Conservation (phyloP, 257 asterid species). For the Solanum phureja region DNA sequence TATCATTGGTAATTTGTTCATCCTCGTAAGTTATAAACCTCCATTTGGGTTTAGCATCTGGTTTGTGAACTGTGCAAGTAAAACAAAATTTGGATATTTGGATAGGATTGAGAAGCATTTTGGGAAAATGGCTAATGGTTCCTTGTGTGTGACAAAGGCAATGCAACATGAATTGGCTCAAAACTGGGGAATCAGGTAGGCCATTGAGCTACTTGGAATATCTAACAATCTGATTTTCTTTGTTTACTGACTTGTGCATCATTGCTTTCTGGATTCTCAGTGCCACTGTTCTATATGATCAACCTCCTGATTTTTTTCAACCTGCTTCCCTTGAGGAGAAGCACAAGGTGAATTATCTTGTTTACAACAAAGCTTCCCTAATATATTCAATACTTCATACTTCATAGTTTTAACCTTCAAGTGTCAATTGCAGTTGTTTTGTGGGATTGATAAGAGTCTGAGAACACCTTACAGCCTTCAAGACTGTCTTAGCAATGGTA, state of each 20-base stretch:
- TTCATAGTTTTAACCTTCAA: constrained; percentile 13
- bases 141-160: constrained; percentile 92
- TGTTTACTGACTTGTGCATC: neutral
- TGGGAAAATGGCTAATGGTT: constrained; percentile 86
- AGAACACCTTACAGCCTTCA: constrained; percentile 43
- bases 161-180: constrained; percentile 95
- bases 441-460: constrained; percentile 61
- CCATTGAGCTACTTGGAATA: neutral
- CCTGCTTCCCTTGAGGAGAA: constrained; percentile 71
- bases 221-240: neutral
- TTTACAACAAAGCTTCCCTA: neutral
- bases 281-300: constrained; percentile 88
- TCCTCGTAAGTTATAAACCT: neutral
- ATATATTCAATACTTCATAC: constrained; percentile 1
- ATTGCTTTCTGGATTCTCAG: constrained; percentile 26
- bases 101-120: constrained; percentile 81
- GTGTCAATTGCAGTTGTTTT: constrained; percentile 55
- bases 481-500: constrained; percentile 82
- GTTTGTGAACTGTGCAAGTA: constrained; percentile 1
- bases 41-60: neutral
- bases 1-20: constrained; percentile 61
- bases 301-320: constrained; percentile 87
- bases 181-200: constrained; percentile 92
- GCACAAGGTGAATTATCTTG: constrained; percentile 55
- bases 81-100: constrained; percentile 11